phyloP scores from a whole-genome alignment of 202 grass and related monocot genomes.

The Cymbopogon flexuosus region DNA sequence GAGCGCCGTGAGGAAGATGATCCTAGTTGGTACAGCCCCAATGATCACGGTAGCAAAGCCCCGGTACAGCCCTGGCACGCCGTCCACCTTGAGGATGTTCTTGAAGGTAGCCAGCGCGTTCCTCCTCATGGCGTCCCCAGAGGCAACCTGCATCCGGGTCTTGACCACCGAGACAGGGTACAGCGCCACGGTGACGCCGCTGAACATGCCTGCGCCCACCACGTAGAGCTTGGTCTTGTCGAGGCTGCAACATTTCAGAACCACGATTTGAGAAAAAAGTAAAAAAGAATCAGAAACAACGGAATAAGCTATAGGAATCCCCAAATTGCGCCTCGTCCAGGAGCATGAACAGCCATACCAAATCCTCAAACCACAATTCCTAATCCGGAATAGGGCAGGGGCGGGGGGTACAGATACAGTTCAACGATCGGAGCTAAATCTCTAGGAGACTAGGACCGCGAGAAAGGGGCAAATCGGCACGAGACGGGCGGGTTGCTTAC shows the following conservation, averaged over 20 bases:
- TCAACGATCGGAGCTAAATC: slow-evolving; percentile 13
- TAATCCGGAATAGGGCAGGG: not conserved
- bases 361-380: not conserved
- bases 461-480: not conserved
- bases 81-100: slow-evolving; percentile 78
- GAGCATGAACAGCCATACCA: not conserved
- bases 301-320: not conserved
- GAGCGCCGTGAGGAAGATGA: slow-evolving; percentile 74
- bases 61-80: slow-evolving; percentile 71
- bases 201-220: slow-evolving; percentile 88
- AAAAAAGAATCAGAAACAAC: not conserved
- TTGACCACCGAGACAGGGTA: slow-evolving; percentile 95
- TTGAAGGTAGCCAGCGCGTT: slow-evolving; percentile 69
- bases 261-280: slow-evolving; percentile 16
- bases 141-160: slow-evolving; percentile 95
- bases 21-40: slow-evolving; percentile 81
- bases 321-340: not conserved
- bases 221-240: slow-evolving; percentile 94
- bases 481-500: slow-evolving; percentile 53
- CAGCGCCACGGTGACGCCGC: slow-evolving; percentile 66
- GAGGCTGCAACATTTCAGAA: slow-evolving; percentile 56
- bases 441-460: not conserved
- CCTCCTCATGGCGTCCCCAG: slow-evolving; percentile 67
- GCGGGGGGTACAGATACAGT: not conserved
- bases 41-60: slow-evolving; percentile 85